Evolutionary conservation across 768 basidiomycete genomes (phyloP), one percentile per base, ranked within the genome.

Genomic region (Suillus fuscotomentosus): DNA sequence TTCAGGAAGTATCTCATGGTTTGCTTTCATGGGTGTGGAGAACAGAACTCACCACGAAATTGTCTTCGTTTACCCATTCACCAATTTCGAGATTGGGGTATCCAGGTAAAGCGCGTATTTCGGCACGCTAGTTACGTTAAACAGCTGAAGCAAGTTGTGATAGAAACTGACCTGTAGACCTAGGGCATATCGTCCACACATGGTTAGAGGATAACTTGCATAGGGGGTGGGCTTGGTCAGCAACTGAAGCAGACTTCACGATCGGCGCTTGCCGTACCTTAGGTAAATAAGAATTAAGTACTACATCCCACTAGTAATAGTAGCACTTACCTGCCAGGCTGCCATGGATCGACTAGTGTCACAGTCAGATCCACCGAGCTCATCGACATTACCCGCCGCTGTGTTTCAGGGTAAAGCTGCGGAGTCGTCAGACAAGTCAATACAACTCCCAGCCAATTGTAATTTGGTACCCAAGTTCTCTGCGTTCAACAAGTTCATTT

Each of bases 401-500:
- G 57, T 9, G 13, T 17, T 6, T 57, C 56, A 57, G 2, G 38
- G 57, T 27, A 59, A 27, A 59, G 5, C 10, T 41, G 9, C 24
- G 4, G 57, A 59, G 39, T 59, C 39, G 3, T 11, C 10, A 17
- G 57, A 59, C 17, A 59, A 42, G 17, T 57, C 56, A 41, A 57
- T 20, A 41, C 56, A 39, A 57, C 57, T 6, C 24, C 41, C 57
- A 20, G 22, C 57, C 14, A 57, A 56, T 15, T 38, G 36, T 56
- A 38, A 57, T 39, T 38, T 38, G 54, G 8, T 34, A 43, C 60
- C 45, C 27, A 65, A 54, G 53, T 50, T 39, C 24, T 61, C 62
- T 17, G 65, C 72, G 15, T 77, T 75, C 75, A 95, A 95, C 80
- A 94, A 94, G 73, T 95, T 94, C 79, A 90, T 94, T 39, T 79